Evolutionary conservation across 805 yeast species (phyloP).

Genomic region (Yarrowia deformans): DNA sequence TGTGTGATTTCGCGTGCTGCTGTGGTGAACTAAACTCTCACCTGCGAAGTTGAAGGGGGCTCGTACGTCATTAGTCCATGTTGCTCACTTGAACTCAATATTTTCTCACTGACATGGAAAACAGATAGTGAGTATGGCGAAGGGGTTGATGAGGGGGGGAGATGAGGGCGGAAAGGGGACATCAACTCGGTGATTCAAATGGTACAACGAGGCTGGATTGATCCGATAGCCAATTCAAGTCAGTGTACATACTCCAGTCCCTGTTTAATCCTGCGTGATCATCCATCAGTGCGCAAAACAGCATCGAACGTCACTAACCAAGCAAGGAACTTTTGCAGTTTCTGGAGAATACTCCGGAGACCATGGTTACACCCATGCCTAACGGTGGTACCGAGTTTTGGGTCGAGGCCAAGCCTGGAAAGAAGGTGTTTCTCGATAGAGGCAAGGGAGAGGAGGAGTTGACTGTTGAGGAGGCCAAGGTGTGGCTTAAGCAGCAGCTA

Average conservation of each 20-base stretch:
- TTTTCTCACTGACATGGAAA: constrained; percentile 15
- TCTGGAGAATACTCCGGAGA: constrained; percentile 30
- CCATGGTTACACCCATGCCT: constrained; percentile 35
- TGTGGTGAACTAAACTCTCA: constrained; percentile 35
- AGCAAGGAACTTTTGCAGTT: constrained; percentile 26
- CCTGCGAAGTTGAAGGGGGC: not conserved
- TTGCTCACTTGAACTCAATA: constrained; percentile 30
- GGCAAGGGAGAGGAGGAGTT: constrained; percentile 33
- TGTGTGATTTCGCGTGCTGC: constrained; percentile 7
- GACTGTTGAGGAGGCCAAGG: constrained; percentile 26
- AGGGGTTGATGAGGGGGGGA: not conserved
- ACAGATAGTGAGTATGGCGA: constrained; percentile 22
- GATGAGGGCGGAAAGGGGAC: not conserved
- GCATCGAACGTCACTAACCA: not conserved
- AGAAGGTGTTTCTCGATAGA: constrained; percentile 25
- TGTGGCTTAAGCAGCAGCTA: constrained; percentile 23
- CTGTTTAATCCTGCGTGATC: not conserved
- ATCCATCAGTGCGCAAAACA: not conserved
- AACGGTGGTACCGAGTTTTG: constrained; percentile 40
- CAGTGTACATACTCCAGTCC: no score
- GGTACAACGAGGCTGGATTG: no score
- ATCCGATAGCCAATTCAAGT: no score
- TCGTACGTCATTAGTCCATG: constrained; percentile 24
- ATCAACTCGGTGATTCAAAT: no score
- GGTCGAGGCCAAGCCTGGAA: constrained; percentile 37